Conservation (phyloP, 139 green algal genomes). For the Ettlia oleoabundans region DNA sequence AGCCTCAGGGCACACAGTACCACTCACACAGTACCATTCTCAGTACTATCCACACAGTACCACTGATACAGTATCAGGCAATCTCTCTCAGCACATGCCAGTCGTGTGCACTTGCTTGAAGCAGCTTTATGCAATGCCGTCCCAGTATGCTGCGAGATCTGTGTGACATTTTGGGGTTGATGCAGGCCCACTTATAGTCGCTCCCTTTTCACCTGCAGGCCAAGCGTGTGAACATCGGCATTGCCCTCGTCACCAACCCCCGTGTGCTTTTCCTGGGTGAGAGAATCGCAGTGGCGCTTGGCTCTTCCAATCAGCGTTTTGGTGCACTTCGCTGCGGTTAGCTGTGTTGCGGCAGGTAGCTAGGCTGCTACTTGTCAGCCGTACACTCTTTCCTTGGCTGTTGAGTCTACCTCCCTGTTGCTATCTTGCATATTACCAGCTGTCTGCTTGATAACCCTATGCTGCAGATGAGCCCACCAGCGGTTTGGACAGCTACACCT, state of each 20-base stretch:
- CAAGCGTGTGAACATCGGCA: slow-evolving; percentile 45
- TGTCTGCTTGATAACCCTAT: neutral
- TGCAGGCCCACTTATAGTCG: too few relatives aligned
- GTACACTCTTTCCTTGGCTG: neutral
- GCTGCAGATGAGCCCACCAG: slow-evolving; percentile 69
- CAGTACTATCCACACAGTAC: too few relatives aligned
- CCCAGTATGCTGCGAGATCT: too few relatives aligned
- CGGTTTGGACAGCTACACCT: slow-evolving; percentile 78
- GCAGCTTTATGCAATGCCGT: too few relatives aligned
- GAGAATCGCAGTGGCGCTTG: neutral
- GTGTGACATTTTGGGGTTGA: too few relatives aligned
- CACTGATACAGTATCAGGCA: too few relatives aligned
- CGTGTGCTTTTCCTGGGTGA: slow-evolving; percentile 64
- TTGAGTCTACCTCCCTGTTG: neutral
- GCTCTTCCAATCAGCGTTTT: too few relatives aligned
- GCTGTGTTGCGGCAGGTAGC: neutral
- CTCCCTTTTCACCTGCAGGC: slow-evolving; percentile 30
- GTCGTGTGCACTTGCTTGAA: too few relatives aligned
- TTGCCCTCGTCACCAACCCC: slow-evolving; percentile 65
- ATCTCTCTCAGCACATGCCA: too few relatives aligned
- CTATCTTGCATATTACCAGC: too few relatives aligned
- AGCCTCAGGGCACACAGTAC: neutral
- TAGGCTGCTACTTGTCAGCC: neutral
- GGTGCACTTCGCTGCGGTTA: too few relatives aligned
- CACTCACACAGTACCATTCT: too few relatives aligned